Base-by-base conservation (phyloP, 208 protist species). In the Trichomonas tenax region DNA sequence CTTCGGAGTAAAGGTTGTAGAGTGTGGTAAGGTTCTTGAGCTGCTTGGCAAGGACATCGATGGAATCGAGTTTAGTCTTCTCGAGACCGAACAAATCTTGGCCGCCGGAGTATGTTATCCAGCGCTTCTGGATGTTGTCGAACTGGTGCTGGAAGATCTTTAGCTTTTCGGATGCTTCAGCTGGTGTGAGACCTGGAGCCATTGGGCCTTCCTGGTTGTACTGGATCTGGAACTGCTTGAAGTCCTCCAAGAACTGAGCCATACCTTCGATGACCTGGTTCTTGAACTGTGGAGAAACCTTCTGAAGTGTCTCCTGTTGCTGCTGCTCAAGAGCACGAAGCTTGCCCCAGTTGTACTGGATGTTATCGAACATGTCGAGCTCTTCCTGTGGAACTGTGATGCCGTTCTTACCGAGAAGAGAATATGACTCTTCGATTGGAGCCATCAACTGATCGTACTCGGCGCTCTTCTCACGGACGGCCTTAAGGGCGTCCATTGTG, bases 121-220 rank as follows among this genome's bases (percentile, higher is more conserved):
- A 99, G 97, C 99, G 98, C 48, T 98, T 97, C 96, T 99, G 98
- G 97, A 98, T 98, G 96, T 99, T 98, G 40, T 98, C 98, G 97
- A 99, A 99, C 97, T 98, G 97, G 84, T 98, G 97, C 97, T 99
- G 98, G 97, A 99, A 99, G 89, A 98, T 98, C 96, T 98, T 98
- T 23, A 99, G 97, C 9, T 98, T 97, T 97, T 99, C 98, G 97
- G 98, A 98, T 9, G 99, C 99, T 72, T 99, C 98, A 95, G 98
- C 97, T 45, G 98, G 98, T 93, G 97, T 96, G 36, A 99, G 97
- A 17, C 98, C 98, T 72, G 98, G 97, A 46, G 98, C 98, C 98
- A 98, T 99, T 46, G 99, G 99, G 34, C 99, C 99, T 97, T 99
- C 98, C 34, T 58, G 45, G 46, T 95, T 14, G 31, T 96, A 89